These are phyloP conservation scores for Chrysochromulina parva DNA, from an alignment of 78 protist genomes.

Conservation along the genomic window DNA sequence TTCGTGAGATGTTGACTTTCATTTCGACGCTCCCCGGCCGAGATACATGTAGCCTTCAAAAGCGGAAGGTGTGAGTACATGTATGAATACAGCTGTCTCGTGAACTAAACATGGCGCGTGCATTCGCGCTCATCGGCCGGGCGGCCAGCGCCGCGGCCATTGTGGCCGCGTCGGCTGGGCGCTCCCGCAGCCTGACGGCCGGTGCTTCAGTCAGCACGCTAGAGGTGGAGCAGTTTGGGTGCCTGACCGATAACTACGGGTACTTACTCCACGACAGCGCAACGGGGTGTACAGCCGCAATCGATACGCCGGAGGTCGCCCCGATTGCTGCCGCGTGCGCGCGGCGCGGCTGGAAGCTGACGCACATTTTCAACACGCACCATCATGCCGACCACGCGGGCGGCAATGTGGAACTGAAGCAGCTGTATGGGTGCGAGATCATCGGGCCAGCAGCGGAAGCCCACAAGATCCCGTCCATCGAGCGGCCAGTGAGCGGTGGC, in stretches of 20 bases:
- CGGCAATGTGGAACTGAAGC: not conserved
- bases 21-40: too few relatives aligned
- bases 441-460: not conserved
- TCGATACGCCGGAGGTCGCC: constrained; percentile 19
- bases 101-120: too few relatives aligned
- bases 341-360: not conserved
- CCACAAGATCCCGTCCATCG: not conserved
- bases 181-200: too few relatives aligned
- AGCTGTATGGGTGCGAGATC: not conserved
- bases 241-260: constrained; percentile 23
- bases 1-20: too few relatives aligned
- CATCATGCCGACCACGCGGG: constrained; percentile 16
- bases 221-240: not conserved
- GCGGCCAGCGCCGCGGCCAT: too few relatives aligned
- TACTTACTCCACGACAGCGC: constrained; percentile 3
- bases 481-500: not conserved
- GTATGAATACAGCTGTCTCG: too few relatives aligned
- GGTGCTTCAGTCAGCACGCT: too few relatives aligned
- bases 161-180: too few relatives aligned
- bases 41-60: too few relatives aligned
- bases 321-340: not conserved
- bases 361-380: constrained; percentile 14
- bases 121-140: too few relatives aligned
- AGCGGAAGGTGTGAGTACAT: too few relatives aligned
- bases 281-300: not conserved